Base-by-base conservation (phyloP, 2,329 filamentous ascomycete genomes). In the Calonectria montana region DNA sequence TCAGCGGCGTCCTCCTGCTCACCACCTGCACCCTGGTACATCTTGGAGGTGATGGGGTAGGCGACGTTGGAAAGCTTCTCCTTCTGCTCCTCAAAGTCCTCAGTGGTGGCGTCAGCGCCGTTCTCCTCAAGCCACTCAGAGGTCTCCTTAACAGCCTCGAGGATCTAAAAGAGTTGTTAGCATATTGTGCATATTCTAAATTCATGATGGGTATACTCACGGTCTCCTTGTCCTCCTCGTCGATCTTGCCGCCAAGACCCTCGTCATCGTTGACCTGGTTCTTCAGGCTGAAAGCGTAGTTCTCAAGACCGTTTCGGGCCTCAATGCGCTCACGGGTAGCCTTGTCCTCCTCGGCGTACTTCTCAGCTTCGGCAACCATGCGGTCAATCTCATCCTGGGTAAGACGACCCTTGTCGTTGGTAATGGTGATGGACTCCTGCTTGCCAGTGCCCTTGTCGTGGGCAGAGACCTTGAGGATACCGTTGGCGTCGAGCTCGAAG, bases 71-170 rank as follows among this genome's bases (percentile, higher is more conserved):
- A 97, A 79, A 99, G 91, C 91, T 98, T 98, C 94, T 99, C 96
- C 90, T 97, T 98, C 90, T 98, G 96, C 91, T 99, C 97, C 87
- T 98, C 96, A 81, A 98, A 98, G 89, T 98, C 97, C 88, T 98
- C 96, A 72, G 95, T 90, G 78, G 89, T 91, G 76, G 97, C 97
- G 65, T 93, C 93, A 77, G 93, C 91, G 77, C 91, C 94, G 87
- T 98, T 97, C 91, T 97, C 95, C 80, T 98, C 96, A 72, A 99
- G 93, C 97, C 97, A 99, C 85, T 98, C 96, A 80, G 93, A 93
- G 75, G 95, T 89, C 89, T 99, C 97, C 94, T 98, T 98, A 88
- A 99, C 92, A 75, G 97, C 97, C 78, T 98, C 96, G 76, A 97
- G 88, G 80, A 99, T 92, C 91, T 93, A 65, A 16, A 47, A 23